Percentiles rank a stretch among this genome's conserved stretches.
Evolutionary conservation across 2,329 filamentous ascomycete species (phyloP).

Genomic region (Helicocarpus griseus): DNA sequence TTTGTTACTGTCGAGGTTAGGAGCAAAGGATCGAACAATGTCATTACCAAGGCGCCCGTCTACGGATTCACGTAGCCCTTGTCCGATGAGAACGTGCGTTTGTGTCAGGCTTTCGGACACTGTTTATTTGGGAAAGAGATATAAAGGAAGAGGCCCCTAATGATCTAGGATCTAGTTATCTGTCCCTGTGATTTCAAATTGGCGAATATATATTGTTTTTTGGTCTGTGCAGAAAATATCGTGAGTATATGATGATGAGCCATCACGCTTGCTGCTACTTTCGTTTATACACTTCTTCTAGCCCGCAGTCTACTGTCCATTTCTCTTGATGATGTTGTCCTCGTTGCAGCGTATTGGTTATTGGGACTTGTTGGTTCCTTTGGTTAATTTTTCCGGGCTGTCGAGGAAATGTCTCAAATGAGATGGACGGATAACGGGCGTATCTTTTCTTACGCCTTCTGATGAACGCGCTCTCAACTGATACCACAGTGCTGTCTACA

Average conservation of each 20-base stretch:
- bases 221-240: neutral
- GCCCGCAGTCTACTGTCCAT: too few species aligned
- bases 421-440: too few species aligned
- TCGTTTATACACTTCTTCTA: neutral
- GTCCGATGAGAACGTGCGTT: too few species aligned
- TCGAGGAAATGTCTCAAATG: too few species aligned
- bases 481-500: too few species aligned
- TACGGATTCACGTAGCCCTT: conserved; percentile 34
- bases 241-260: neutral
- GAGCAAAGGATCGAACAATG: conserved; percentile 51
- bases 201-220: neutral
- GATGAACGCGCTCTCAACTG: too few species aligned
- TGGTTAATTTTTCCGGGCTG: too few species aligned
- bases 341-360: too few species aligned
- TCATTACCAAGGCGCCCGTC: conserved; percentile 66
- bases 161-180: neutral
- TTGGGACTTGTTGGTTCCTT: too few species aligned
- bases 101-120: neutral
- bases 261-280: neutral
- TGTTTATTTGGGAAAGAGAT: neutral
- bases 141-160: neutral
- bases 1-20: conserved; percentile 67
- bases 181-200: neutral
- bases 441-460: too few species aligned
- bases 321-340: too few species aligned